Percentiles rank a stretch among this genome's conserved stretches.
These are phyloP conservation scores for Warburgia ugandensis DNA, from an alignment of 164 flowering plant genomes.

Conservation along the genomic window DNA sequence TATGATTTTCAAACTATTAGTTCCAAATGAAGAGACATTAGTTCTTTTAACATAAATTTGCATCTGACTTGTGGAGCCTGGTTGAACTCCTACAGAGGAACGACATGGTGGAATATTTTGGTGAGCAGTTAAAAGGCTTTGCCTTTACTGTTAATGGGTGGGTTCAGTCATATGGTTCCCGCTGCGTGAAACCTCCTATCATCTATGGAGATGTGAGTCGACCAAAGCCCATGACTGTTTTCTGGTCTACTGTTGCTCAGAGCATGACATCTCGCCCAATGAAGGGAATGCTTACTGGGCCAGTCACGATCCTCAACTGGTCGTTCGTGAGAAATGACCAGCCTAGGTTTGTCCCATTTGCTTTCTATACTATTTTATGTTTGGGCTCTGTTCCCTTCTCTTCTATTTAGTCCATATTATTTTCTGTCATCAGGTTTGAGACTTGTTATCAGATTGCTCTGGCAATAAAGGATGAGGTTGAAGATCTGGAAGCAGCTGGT, in stretches of 20 bases:
- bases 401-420: background rate
- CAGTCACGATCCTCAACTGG: constrained; percentile 77
- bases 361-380: background rate
- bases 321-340: constrained; percentile 70
- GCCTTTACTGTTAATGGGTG: constrained; percentile 67
- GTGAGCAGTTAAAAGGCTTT: constrained; percentile 65
- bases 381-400: background rate
- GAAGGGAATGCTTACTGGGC: constrained; percentile 87
- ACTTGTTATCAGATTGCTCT: constrained; percentile 49
- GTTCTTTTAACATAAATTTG: background rate
- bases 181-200: constrained; percentile 78
- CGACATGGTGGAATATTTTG: constrained; percentile 76
- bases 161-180: constrained; percentile 79
- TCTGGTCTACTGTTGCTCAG: constrained; percentile 69
- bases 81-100: too few relatives aligned
- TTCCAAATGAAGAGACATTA: background rate
- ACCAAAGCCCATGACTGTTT: constrained; percentile 68
- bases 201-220: constrained; percentile 81
- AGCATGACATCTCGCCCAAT: constrained; percentile 65
- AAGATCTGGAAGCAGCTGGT: constrained; percentile 45
- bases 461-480: constrained; percentile 49
- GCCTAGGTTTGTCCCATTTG: constrained; percentile 35
- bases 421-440: constrained; percentile 23
- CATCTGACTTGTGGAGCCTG: too few relatives aligned
- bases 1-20: background rate